Evolutionary conservation across 2,329 filamentous ascomycete genomes (phyloP).

Genomic region (Dactylonectria macrodidyma): DNA sequence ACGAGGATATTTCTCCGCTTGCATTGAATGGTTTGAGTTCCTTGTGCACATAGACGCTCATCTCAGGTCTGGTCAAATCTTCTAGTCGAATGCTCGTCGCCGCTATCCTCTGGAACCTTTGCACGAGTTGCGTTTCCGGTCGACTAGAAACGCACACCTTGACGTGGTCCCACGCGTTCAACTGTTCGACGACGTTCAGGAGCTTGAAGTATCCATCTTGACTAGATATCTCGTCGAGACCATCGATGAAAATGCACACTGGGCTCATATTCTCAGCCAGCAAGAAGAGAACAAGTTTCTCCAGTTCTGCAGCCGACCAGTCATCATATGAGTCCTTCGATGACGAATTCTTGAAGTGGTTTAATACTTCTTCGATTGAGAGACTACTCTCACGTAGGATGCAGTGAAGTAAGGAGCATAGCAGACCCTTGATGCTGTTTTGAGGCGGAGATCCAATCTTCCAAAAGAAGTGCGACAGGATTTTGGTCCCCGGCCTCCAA

Average conservation of each 20-base stretch:
- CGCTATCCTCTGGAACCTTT: slow-evolving; percentile 10
- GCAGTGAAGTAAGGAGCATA: slow-evolving; percentile 44
- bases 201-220: slow-evolving; percentile 14
- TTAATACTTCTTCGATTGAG: slow-evolving; percentile 1
- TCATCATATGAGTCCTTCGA: slow-evolving; percentile 31
- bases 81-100: slow-evolving; percentile 14
- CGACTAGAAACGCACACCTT: slow-evolving; percentile 37
- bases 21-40: slow-evolving; percentile 4
- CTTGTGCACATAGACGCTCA: slow-evolving; percentile 18
- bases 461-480: slow-evolving; percentile 29
- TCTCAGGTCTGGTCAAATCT: slow-evolving; percentile 30
- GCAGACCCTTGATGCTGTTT: slow-evolving; percentile 41
- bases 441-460: slow-evolving; percentile 15
- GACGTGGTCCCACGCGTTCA: slow-evolving; percentile 15
- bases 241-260: slow-evolving; percentile 40
- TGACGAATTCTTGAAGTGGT: slow-evolving; percentile 20
- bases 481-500: not conserved
- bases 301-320: slow-evolving; percentile 37
- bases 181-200: not conserved
- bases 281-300: slow-evolving; percentile 7
- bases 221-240: slow-evolving; percentile 35
- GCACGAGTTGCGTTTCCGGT: slow-evolving; percentile 23
- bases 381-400: not conserved
- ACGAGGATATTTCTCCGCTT: not conserved
- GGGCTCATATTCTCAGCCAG: slow-evolving; percentile 9